Percentiles rank a stretch among this genome's conserved stretches.
Conservation (phyloP, 108 stramenopile genomes). For the Licmophora abbreviata region DNA sequence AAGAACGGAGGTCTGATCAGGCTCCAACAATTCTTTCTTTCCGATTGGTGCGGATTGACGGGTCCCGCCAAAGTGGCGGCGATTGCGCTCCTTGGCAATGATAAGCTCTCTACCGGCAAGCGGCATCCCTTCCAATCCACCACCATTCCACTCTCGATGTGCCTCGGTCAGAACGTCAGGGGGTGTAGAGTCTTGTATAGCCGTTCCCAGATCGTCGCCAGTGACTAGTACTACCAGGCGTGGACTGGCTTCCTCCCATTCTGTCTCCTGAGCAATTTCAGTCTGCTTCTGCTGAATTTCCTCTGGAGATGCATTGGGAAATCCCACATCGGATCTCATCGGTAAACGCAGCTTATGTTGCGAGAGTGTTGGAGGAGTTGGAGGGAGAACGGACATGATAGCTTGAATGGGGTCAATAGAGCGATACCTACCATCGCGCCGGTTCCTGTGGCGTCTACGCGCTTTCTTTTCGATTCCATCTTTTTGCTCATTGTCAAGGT, state of each 20-base stretch:
- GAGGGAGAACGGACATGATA: conserved; percentile 31
- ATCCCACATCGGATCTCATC: conserved; percentile 73
- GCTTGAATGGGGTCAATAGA: conserved; percentile 52
- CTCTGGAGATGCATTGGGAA: conserved; percentile 51
- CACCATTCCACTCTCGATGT: conserved; percentile 26
- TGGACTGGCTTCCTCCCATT: conserved; percentile 80
- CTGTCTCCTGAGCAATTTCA: conserved; percentile 64
- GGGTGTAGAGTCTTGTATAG: conserved; percentile 10
- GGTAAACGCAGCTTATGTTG: conserved; percentile 61
- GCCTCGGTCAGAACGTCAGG: conserved; percentile 8
- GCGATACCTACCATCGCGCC: conserved; percentile 47
- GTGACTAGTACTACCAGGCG: conserved; percentile 57
- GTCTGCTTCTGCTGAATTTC: conserved; percentile 56
- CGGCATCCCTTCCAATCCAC: conserved; percentile 42
- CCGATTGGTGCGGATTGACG: neutral
- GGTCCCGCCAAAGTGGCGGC: conserved; percentile 17
- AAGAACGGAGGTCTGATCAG: conserved; percentile 38
- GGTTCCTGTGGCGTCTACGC: conserved; percentile 2
- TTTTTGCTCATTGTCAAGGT: conserved; percentile 7
- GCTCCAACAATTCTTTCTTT: conserved; percentile 3
- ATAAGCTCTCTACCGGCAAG: conserved; percentile 56
- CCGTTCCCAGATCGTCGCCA: conserved; percentile 33
- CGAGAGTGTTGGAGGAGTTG: conserved; percentile 48
- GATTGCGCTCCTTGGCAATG: conserved; percentile 37
- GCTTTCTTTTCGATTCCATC: too few species aligned